phyloP scores from a whole-genome alignment of 139 green algal genomes.

The Desmodesmus armatus region DNA sequence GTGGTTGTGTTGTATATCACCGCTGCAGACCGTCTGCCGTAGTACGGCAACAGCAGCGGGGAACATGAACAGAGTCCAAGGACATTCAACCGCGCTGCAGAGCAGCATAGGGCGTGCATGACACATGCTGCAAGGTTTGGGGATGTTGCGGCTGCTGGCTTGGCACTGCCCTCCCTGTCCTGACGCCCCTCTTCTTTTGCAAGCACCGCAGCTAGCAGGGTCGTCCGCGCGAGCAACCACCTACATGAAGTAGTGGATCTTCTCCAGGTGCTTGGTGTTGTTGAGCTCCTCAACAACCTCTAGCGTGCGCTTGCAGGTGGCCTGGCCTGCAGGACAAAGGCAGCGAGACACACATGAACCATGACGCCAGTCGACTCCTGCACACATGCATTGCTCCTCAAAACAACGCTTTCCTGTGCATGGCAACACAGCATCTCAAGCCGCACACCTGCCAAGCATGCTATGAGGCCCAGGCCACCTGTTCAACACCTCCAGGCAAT shows the following conservation, averaged over 20 bases:
- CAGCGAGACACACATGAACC: too few relatives aligned
- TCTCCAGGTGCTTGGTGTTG: conserved; percentile 71
- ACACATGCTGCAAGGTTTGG: not conserved
- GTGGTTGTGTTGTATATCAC: not conserved
- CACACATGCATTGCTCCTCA: too few relatives aligned
- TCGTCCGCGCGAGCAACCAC: not conserved
- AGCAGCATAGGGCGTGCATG: not conserved
- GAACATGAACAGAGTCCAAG: not conserved
- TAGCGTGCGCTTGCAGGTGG: conserved; percentile 77
- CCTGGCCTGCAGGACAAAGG: conserved; percentile 61
- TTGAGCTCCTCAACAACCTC: conserved; percentile 76
- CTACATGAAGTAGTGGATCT: conserved; percentile 83
- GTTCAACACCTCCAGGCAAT: too few relatives aligned
- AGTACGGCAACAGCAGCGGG: not conserved
- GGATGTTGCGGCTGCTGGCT: not conserved
- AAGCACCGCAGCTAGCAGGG: not conserved
- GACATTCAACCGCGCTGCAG: not conserved
- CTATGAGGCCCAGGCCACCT: too few relatives aligned
- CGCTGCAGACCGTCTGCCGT: not conserved
- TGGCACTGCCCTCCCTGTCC: too few relatives aligned
- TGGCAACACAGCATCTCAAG: too few relatives aligned
- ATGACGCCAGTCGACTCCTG: too few relatives aligned
- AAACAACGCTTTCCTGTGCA: too few relatives aligned
- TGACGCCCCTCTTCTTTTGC: too few relatives aligned
- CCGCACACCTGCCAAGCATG: too few relatives aligned